Evolutionary conservation across 441 rosid species (phyloP).

Genomic region (Jatropha podagrica): DNA sequence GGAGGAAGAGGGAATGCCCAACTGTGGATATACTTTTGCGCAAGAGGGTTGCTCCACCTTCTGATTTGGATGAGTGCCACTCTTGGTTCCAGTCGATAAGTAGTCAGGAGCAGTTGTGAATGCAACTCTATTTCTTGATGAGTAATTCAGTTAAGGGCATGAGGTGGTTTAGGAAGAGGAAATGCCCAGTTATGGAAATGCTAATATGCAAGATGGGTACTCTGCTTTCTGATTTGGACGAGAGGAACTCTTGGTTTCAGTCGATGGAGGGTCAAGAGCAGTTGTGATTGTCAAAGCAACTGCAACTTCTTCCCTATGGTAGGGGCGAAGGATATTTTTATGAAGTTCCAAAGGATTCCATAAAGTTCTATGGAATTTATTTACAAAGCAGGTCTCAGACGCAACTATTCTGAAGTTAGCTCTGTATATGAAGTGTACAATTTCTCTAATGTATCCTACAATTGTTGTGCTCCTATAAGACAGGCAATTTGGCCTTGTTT

Average conservation of each 20-base stretch:
- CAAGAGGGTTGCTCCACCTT: conserved; percentile 56
- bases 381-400: no score
- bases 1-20: conserved; percentile 67
- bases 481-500: neutral
- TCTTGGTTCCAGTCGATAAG: conserved; percentile 13
- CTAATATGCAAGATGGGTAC: conserved; percentile 62
- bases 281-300: no score
- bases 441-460: neutral
- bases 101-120: neutral
- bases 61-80: conserved; percentile 6
- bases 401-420: neutral
- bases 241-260: conserved; percentile 10
- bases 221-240: conserved; percentile 24
- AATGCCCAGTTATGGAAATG: conserved; percentile 56
- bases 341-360: no score
- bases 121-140: no score
- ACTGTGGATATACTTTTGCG: conserved; percentile 55
- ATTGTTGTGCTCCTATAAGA: no score
- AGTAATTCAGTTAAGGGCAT: conserved; percentile 41
- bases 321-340: no score
- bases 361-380: no score
- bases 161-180: conserved; percentile 82
- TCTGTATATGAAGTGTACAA: neutral
- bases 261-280: no score
- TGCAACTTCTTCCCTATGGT: no score